A percentile compares a stretch with the other conserved stretches of the same genome.
Conservation (phyloP, 257 asterid genomes). For the Handroanthus guayacan region DNA sequence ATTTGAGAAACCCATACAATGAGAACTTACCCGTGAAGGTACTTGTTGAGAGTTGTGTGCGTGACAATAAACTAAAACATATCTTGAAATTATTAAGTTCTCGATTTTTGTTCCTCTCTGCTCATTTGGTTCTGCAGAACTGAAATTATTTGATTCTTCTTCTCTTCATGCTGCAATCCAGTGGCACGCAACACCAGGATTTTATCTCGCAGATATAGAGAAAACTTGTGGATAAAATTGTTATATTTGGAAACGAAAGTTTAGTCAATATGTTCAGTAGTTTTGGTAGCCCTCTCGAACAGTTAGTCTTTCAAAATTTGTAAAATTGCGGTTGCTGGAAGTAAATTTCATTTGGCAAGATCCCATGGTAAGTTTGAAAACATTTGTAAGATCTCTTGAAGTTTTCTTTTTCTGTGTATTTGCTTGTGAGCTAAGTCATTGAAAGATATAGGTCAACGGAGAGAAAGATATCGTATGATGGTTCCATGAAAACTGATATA, state of each 20-base stretch:
- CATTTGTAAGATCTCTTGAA: not conserved
- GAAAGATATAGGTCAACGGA: conserved; percentile 3
- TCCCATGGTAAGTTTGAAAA: not conserved
- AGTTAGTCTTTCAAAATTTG: not conserved
- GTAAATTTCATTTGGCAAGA: conserved; percentile 7
- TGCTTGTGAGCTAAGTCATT: not conserved
- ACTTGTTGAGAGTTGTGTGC: conserved; percentile 4
- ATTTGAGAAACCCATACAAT: conserved; percentile 68
- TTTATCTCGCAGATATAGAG: not conserved
- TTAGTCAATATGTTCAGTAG: not conserved
- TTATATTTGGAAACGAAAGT: not conserved
- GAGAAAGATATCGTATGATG: not conserved
- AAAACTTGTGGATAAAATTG: conserved; percentile 15
- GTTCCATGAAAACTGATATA: not conserved
- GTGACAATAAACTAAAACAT: not conserved
- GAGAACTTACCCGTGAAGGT: conserved; percentile 79
- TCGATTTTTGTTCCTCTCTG: conserved; percentile 20
- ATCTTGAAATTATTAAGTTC: not conserved
- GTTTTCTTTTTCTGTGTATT: not conserved
- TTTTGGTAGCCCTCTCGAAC: conserved; percentile 1
- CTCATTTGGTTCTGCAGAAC: not conserved
- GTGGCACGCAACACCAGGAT: conserved; percentile 2
- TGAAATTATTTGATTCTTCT: not conserved
- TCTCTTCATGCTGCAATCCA: conserved; percentile 14
- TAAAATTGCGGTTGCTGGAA: conserved; percentile 16